phyloP scores from a whole-genome alignment of 805 yeast species.

The Myxozyma melibiosi region DNA sequence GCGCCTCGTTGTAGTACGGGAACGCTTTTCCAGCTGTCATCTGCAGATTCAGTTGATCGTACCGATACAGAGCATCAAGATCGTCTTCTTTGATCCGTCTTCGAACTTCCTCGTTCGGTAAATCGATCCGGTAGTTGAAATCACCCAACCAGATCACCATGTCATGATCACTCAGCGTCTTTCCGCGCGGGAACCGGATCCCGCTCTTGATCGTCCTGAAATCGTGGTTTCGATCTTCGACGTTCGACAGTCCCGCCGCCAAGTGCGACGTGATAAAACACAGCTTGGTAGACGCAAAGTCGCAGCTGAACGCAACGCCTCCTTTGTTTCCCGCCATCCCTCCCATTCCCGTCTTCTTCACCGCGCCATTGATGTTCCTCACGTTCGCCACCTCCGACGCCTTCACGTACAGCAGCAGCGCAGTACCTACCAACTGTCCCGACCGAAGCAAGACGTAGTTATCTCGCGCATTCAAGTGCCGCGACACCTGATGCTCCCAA shows the following conservation, averaged over 20 bases:
- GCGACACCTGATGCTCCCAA: constrained; percentile 74
- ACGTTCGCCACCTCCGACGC: constrained; percentile 60
- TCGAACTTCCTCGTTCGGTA: constrained; percentile 76
- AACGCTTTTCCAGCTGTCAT: constrained; percentile 73
- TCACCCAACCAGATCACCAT: constrained; percentile 94
- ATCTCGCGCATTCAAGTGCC: constrained; percentile 61
- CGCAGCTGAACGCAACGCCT: constrained; percentile 88
- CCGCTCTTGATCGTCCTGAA: constrained; percentile 75
- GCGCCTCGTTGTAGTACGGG: constrained; percentile 73
- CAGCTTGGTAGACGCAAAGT: constrained; percentile 75
- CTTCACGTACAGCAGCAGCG: constrained; percentile 69
- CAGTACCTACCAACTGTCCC: constrained; percentile 89
- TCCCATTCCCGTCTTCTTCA: constrained; percentile 92
- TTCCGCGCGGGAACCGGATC: constrained; percentile 74
- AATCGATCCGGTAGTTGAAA: constrained; percentile 75
- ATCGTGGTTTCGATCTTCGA: constrained; percentile 84
- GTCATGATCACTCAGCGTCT: constrained; percentile 79
- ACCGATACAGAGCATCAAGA: constrained; percentile 55
- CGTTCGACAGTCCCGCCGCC: constrained; percentile 86
- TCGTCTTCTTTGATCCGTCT: constrained; percentile 51
- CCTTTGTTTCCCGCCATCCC: constrained; percentile 98
- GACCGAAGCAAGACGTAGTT: constrained; percentile 71
- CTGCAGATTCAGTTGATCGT: constrained; percentile 79
- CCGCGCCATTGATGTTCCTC: constrained; percentile 89
- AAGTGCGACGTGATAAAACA: constrained; percentile 88